Base-by-base conservation (phyloP, 768 basidiomycete genomes). In the Chiua virens region DNA sequence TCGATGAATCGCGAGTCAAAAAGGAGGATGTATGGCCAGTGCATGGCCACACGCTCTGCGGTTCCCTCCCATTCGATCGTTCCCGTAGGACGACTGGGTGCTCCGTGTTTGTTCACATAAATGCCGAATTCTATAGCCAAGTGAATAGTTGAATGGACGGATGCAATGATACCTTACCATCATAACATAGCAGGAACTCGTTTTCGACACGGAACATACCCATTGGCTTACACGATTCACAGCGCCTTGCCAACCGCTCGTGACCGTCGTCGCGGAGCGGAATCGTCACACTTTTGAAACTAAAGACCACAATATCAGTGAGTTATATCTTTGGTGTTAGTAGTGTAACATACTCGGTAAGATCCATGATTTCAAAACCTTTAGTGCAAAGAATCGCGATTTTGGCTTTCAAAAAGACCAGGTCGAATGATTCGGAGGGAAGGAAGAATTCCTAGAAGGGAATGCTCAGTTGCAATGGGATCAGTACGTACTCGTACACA, bases 331-430 rank as follows among this genome's bases (percentile, higher is more conserved):
- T 18, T 18, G 13, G 27, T 1, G 10, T n/a, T 28, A 42, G 27
- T 8, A 15, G 17, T 15, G 38, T 8, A 21, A 68, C 89, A 40
- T 73, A 96, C 90, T 95, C 91, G 21, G 85, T 83, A 37, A 98
- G 79, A 60, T 98, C 92, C 89, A 98, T 98, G 61, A 98, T 96
- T 69, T 98, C 95, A 61, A 98, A 98, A 36, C 95, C 94, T 63
- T 91, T 92, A 0, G 89, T 85, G 59, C 95, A 95, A 25, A 97
- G 79, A 50, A 99, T 89, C 4, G 90, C 94, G 55, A 99, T 89
- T 71, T 89, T 90, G 9, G 89, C 89, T 66, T 95, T 94, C 50
- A 98, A 75, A 79, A 98, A 98, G 54, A 93, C 85, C 38, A 98
- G 75, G 63, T 92, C 89, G 56, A 84, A 92, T 0, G 94, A 87